Evolutionary conservation across 2,329 filamentous ascomycete species (phyloP).

Genomic region (Pezicula neosporulosa): DNA sequence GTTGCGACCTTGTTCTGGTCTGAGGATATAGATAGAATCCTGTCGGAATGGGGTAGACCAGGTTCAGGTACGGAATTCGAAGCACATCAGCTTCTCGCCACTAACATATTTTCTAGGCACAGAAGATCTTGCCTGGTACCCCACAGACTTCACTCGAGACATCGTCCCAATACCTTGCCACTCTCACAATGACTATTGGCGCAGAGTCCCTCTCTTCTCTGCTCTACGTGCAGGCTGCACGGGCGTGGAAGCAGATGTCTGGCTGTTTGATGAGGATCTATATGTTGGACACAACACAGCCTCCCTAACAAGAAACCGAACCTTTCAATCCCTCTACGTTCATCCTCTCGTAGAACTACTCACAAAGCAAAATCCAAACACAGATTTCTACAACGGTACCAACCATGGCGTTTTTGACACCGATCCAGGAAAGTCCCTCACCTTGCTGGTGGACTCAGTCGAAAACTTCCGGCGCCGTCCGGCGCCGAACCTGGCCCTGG

Average conservation of each 20-base stretch:
- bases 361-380: slow-evolving; percentile 45
- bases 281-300: slow-evolving; percentile 61
- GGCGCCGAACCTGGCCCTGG: slow-evolving; percentile 49
- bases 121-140: slow-evolving; percentile 41
- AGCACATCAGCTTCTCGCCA: not conserved
- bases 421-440: slow-evolving; percentile 49
- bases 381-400: slow-evolving; percentile 40
- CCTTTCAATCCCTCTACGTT: slow-evolving; percentile 61
- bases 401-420: slow-evolving; percentile 53
- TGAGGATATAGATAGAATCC: slow-evolving; percentile 25
- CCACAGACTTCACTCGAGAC: slow-evolving; percentile 48
- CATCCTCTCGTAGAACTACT: slow-evolving; percentile 60
- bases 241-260: slow-evolving; percentile 68
- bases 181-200: slow-evolving; percentile 72
- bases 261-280: slow-evolving; percentile 53
- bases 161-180: slow-evolving; percentile 56
- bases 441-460: slow-evolving; percentile 67
- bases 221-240: slow-evolving; percentile 58
- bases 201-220: slow-evolving; percentile 57
- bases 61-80: slow-evolving; percentile 23
- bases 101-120: slow-evolving; percentile 14
- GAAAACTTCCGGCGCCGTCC: slow-evolving; percentile 55
- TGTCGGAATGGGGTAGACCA: slow-evolving; percentile 32
- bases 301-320: slow-evolving; percentile 50
- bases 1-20: slow-evolving; percentile 27